Evolutionary conservation across 2,329 filamentous ascomycete species (phyloP).

Genomic region (Xylariaceae sp.): DNA sequence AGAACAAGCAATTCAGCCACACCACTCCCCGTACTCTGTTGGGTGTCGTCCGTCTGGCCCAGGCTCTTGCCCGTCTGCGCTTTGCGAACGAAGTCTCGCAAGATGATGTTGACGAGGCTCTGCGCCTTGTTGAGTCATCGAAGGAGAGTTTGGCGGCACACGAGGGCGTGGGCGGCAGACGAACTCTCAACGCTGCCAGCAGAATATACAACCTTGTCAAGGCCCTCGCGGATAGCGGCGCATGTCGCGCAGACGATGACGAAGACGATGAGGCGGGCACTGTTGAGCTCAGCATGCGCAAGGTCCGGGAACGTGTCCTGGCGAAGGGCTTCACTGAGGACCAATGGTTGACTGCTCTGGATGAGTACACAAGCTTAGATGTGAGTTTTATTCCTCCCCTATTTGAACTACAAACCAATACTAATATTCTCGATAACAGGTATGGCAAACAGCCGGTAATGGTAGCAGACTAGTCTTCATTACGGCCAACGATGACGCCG

Average conservation of each 20-base stretch:
- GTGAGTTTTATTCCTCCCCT: slow-evolving; percentile 57
- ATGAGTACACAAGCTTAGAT: slow-evolving; percentile 83
- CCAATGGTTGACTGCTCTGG: slow-evolving; percentile 78
- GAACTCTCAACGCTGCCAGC: slow-evolving; percentile 73
- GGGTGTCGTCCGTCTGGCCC: slow-evolving; percentile 85
- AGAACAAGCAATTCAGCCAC: slow-evolving; percentile 88
- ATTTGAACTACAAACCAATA: slow-evolving; percentile 23
- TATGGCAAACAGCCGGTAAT: slow-evolving; percentile 72
- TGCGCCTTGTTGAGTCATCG: slow-evolving; percentile 85
- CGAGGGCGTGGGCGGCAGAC: slow-evolving; percentile 46
- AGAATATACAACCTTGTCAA: slow-evolving; percentile 96
- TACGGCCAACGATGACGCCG: slow-evolving; percentile 34
- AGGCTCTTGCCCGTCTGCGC: slow-evolving; percentile 85
- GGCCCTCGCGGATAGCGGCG: slow-evolving; percentile 77
- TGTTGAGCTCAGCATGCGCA: slow-evolving; percentile 75
- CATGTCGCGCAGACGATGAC: slow-evolving; percentile 66
- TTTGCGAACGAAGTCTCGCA: slow-evolving; percentile 81
- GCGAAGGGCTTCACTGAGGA: slow-evolving; percentile 96
- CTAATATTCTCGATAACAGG: slow-evolving; percentile 39
- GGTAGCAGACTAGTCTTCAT: slow-evolving; percentile 68
- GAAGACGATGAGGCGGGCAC: slow-evolving; percentile 46
- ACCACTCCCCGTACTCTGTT: slow-evolving; percentile 91
- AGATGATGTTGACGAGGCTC: slow-evolving; percentile 92
- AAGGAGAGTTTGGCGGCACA: slow-evolving; percentile 85
- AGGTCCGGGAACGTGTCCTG: slow-evolving; percentile 84